Base-by-base conservation (phyloP, 23 red algal species). In the Gracilaria vermiculophylla region DNA sequence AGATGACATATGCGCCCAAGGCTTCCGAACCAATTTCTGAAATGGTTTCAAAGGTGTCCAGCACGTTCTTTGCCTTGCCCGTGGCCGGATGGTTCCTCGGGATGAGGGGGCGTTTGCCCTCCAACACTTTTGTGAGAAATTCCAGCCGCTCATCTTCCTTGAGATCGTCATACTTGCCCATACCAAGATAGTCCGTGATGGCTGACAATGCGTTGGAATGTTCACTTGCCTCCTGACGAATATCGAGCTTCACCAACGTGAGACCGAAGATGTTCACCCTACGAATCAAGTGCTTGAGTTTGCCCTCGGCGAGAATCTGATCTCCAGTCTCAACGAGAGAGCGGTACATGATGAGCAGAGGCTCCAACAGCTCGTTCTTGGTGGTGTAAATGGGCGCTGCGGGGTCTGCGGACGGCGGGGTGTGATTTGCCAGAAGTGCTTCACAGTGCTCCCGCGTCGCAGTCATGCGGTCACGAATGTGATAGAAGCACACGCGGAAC, bases 1-100 rank as follows among this genome's bases (percentile, higher is more conserved):
- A 99, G 23, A 99, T 95, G 19, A 99, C 79, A 72, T 99, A 99
- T 16, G 97, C 97, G 21, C 97, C 92, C 32, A 99, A 83, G 10
- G 80, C 89, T 70, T 99, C 97, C 15, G 73, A 89, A 14, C 86
- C 85, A 29, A 97, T 78, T n/a, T 71, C 81, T 17, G 93, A 80
- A 24, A 94, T 78, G 53, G 53, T 53, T 75, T 94, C 84, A 62
- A 99, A 99, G 10, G 92, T 95, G 55, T 95, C 88, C 75, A 99
- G 74, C 0, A 99, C 81, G 33, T 89, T 92, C 92, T 95, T 86
- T 0, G 92, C 83, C 88, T 87, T 87, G 14, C 65, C 90, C 33
- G 78, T 67, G 25, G 71, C 78, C 15, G 89, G 90, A 39, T 95
- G 67, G 67, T 40, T 51, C 40, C 97, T 81, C 44, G 97, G 97